These are phyloP conservation scores for Linnemannia exigua DNA, from an alignment of 192 early-diverging fungal genomes.

Conservation along the genomic window DNA sequence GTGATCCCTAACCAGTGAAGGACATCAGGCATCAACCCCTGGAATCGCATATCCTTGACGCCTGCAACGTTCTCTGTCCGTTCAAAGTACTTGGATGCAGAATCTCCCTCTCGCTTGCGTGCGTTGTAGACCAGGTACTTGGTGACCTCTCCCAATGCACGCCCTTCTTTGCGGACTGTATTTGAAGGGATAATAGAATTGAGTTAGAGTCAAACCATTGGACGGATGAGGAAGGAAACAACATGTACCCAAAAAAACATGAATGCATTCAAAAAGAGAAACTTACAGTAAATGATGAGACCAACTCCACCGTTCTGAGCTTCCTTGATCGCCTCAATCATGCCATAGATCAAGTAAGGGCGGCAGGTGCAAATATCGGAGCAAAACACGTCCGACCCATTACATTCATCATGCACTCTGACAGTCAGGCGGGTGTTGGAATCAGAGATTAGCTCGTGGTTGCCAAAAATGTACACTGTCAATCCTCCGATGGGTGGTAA, in stretches of 20 bases:
- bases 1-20: conserved; percentile 93
- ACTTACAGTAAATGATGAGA: conserved; percentile 87
- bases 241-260: too few relatives aligned
- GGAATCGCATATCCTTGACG: conserved; percentile 87
- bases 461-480: conserved; percentile 93
- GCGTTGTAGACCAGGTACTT: conserved; percentile 96
- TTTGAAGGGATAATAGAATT: neutral
- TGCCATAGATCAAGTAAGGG: conserved; percentile 85
- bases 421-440: conserved; percentile 83
- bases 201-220: neutral
- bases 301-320: conserved; percentile 92
- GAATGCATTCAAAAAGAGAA: neutral
- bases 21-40: conserved; percentile 94
- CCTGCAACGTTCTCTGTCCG: conserved; percentile 64
- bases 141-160: conserved; percentile 92
- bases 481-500: conserved; percentile 92
- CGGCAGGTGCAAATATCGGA: conserved; percentile 87
- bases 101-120: conserved; percentile 84
- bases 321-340: conserved; percentile 86
- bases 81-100: conserved; percentile 87
- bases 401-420: conserved; percentile 94
- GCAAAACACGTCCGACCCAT: conserved; percentile 88
- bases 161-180: conserved; percentile 88
- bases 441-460: conserved; percentile 81
- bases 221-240: neutral